Evolutionary conservation across 345 rosid species (phyloP), one percentile per base, ranked within the genome.

Genomic region (Raphanus sativus): DNA sequence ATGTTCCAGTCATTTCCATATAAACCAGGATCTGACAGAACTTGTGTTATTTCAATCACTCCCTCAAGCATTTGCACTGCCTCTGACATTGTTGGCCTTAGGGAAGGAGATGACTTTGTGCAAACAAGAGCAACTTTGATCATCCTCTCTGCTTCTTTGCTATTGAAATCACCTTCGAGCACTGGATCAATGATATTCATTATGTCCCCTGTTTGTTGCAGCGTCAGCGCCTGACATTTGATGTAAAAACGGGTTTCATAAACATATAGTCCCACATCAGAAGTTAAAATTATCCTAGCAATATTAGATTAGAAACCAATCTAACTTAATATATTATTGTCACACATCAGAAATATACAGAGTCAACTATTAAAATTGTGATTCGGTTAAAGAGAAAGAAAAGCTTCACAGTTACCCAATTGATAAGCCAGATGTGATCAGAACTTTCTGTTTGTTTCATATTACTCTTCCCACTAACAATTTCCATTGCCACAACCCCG

Each of bases 31-130:
- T 59, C 63, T 26, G 63, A 59, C 63, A 74, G 29, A 5, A 68
- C 8, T 6, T 79, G 70, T 2, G 72, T 75, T 29, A 86, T 69
- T 21, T 24, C 15, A 0, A 9, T 58, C 29, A 55, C 50, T 28
- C 86, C 86, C 61, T 82, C 82, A 3, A 84, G 80, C 86, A 84
- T 83, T 5, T 50, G 34, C 45, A 83, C 77, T 0, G 48, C 82
- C 25, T 74, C 82, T 0, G 87, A 70, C 89, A 84, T 84, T 1
- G 63, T 69, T 13, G 87, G 89, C 81, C 89, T 78, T 24, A 74
- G 17, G 0, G 70, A 13, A 0, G 86, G 77, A n/a, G 81, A 71
- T 6, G 69, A 33, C 62, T 76, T 74, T 25, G 86, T 67, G 81
- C 89, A 86, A 25, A 83, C 7, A 0, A 86, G 78, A 29, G 86